Evolutionary conservation across 2,329 filamentous ascomycete species (phyloP).

Genomic region (Ceratocystis smalleyi): DNA sequence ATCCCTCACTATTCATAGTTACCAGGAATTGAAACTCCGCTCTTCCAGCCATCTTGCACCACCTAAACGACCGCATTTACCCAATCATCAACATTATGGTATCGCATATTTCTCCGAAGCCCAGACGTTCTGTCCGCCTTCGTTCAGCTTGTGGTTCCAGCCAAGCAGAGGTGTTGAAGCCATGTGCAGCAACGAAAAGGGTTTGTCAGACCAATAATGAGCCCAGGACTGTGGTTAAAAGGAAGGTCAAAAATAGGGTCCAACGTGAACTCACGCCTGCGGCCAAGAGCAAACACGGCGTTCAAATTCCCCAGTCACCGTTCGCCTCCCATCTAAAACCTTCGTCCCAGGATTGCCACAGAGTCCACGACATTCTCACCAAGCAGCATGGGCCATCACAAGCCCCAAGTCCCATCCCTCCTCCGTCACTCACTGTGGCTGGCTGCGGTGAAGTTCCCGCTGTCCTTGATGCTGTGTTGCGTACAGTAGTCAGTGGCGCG

Average conservation of each 20-base stretch:
- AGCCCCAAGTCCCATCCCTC: not conserved
- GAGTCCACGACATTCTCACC: not conserved
- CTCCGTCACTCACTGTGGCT: slow-evolving; percentile 33
- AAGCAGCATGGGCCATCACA: not conserved
- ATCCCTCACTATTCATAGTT: not conserved
- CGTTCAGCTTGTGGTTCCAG: not conserved
- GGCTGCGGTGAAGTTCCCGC: slow-evolving; percentile 47
- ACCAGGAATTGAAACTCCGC: not conserved
- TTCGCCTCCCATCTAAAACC: not conserved
- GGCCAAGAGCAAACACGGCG: not conserved
- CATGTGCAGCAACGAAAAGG: not conserved
- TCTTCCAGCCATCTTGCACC: not conserved
- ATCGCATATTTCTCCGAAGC: not conserved
- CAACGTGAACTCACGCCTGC: not conserved
- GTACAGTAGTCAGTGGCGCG: slow-evolving; percentile 38
- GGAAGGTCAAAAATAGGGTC: not conserved
- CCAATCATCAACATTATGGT: not conserved
- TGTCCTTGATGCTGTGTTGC: slow-evolving; percentile 37
- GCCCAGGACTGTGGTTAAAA: not conserved
- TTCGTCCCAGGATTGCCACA: not conserved
- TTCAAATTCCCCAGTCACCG: not conserved
- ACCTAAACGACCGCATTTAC: not conserved
- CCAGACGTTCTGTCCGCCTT: not conserved
- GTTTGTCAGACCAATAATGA: not conserved
- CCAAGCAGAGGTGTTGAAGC: not conserved